Base-by-base conservation (phyloP, 2,329 filamentous ascomycete genomes). In the Diplodia mutila region DNA sequence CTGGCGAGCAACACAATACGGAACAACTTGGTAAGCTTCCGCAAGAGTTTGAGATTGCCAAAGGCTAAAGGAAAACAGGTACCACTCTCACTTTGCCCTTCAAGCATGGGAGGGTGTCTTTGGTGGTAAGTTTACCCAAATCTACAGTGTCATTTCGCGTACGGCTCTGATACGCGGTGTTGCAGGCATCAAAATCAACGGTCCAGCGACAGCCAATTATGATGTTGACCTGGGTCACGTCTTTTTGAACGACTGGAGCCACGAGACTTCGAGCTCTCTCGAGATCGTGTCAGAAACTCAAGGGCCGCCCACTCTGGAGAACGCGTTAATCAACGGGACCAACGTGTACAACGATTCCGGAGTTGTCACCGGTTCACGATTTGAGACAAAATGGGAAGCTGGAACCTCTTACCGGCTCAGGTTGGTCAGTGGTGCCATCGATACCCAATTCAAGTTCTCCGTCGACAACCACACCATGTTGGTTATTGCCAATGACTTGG, bases 361-460 rank as follows among this genome's bases (percentile, higher is more conserved):
- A 27, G 61, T 57, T 6, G 42, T 65, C 34, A 68, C 66, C 2
- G 69, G 66, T 49, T 67, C 61, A 27, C 23, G 79, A 57, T 73
- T 72, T 52, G 75, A 74, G 64, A 77, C 78, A 67, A 76, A 68
- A 2, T 75, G 78, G 7, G 72, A 69, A 14, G 85, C 79, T 8
- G 84, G 85, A 66, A 84, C 82, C 75, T 83, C 78, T 12, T 85
- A 90, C 74, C 84, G 86, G 14, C 80, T 86, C n/a, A 83, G 88
- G 1, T 79, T 90, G 65, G 83, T 89, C 73, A 90, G 90, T 76
- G 75, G 83, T 2, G 73, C 76, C 7, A 75, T 77, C 16, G 75
- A 79, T 66, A 73, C 66, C 9, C 69, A 70, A 1, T 77, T 79
- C 61, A 72, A 72, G 46, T 74, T 78, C 1, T 75, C 75, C 6